phyloP scores from a whole-genome alignment of 2,329 filamentous ascomycete genomes.

The Aureobasidium sp. region DNA sequence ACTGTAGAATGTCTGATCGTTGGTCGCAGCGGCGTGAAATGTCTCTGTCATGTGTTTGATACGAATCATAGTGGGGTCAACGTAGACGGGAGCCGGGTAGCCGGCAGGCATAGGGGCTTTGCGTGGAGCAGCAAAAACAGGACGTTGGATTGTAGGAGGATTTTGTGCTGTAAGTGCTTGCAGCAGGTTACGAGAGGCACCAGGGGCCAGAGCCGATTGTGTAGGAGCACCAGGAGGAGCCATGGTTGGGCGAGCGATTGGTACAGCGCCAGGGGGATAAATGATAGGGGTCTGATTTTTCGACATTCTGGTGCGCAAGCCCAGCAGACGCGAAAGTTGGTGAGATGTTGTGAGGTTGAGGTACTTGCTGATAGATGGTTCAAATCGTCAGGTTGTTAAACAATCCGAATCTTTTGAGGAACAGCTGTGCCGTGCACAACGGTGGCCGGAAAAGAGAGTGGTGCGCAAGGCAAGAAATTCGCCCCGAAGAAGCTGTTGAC shows the following conservation, averaged over 20 bases:
- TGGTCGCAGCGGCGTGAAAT: not conserved
- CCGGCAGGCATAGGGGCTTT: not conserved
- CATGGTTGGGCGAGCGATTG: not conserved
- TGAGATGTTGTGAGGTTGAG: not conserved
- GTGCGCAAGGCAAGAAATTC: no score
- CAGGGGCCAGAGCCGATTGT: no score
- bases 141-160: not conserved
- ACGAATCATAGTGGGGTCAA: not conserved
- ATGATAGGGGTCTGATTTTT: not conserved
- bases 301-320: not conserved
- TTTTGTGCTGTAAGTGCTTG: not conserved
- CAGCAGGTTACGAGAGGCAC: not conserved
- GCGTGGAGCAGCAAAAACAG: not conserved
- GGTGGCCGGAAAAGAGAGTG: no score
- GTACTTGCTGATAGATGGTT: not conserved
- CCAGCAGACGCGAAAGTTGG: not conserved
- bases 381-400: no score
- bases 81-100: not conserved
- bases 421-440: no score
- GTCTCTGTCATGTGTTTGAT: not conserved
- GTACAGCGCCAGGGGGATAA: not conserved
- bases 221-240: not conserved
- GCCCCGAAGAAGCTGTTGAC: no score
- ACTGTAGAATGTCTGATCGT: not conserved
- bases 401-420: no score